Percentiles rank a stretch among this genome's conserved stretches.
Conservation (phyloP, 2,329 filamentous ascomycete species). For the Thyridium curvatum region DNA sequence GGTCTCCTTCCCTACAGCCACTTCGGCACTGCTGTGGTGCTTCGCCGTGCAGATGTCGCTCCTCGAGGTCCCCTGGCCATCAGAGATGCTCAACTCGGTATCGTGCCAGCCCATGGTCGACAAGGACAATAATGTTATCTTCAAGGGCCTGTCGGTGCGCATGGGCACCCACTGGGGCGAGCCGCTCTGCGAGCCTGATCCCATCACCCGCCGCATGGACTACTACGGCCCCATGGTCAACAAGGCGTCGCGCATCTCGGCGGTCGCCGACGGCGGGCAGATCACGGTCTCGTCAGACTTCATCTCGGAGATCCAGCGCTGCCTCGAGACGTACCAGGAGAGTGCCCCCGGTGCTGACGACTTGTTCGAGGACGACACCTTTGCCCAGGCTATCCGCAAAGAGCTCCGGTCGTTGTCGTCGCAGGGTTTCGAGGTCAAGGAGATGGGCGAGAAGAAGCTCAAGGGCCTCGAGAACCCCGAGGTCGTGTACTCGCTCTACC, state of each 20-base stretch:
- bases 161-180: constrained; percentile 98
- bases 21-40: constrained; percentile 89
- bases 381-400: constrained; percentile 72
- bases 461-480: constrained; percentile 98
- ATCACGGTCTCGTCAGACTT: constrained; percentile 97
- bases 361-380: constrained; percentile 66
- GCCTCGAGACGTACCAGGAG: constrained; percentile 83
- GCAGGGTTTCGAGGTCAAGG: constrained; percentile 94
- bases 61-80: constrained; percentile 86
- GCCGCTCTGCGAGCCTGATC: constrained; percentile 91
- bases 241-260: constrained; percentile 87
- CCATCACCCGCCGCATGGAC: constrained; percentile 96
- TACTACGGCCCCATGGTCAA: constrained; percentile 99
- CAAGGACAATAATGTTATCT: constrained; percentile 81
- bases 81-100: constrained; percentile 81
- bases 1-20: constrained; percentile 96
- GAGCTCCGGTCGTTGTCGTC: constrained; percentile 82
- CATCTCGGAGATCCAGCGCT: constrained; percentile 90
- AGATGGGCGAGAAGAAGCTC: constrained; percentile 84
- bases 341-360: constrained; percentile 73
- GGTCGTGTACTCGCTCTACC: constrained; percentile 91
- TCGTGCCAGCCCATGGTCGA: constrained; percentile 79
- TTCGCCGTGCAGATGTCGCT: constrained; percentile 89
- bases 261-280: constrained; percentile 91
- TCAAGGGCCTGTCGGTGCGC: constrained; percentile 86